Base-by-base conservation (phyloP, 176 grass and related monocot species). In the Phragmites australis region DNA sequence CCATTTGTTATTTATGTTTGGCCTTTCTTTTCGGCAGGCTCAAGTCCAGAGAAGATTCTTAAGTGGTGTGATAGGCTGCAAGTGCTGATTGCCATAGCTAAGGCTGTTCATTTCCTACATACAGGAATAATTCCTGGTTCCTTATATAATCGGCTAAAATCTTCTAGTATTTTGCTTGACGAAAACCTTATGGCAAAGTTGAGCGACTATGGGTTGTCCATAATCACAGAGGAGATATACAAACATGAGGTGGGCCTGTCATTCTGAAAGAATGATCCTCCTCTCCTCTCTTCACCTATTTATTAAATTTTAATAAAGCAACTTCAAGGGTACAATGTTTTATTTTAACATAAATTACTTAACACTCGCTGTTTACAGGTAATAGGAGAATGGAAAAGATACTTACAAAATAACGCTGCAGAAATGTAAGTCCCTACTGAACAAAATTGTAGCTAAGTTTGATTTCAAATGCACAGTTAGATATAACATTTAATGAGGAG, bases 111-210 rank as follows among this genome's bases (percentile, higher is more conserved):
- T 88, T 97, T 97, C 72, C 84, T 97, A 52, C 94, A 97, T 81
- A 97, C 92, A 32, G 92, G 94, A 77, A 94, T 94, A 82, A 97
- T 97, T 82, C 94, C 94, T 82, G 94, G 94, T 90, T 97, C 90
- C 70, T 84, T 84, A n/a, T 94, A 92, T 75, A 97, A 97, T 77
- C 87, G 90, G 43, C 55, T 97, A 60, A 97, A 90, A 76, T 75
- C 85, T 49, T 87, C 73, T 48, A 90, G 86, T 86, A 86, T 97
- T 84, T 87, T 97, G 74, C 72, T 97, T 80, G 92, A 97, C 16
- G 94, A 97, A 83, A 88, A 97, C 74, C 83, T 85, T n/a, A 64
- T 87, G 48, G 89, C 83, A 49, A 97, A 97, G 92, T 83, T 97
- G 65, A 94, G 94, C 1, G 94, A 97, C 87, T 97, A 94, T 39